phyloP scores from a whole-genome alignment of 352 stramenopile genomes.

The Phytophthora megakarya region DNA sequence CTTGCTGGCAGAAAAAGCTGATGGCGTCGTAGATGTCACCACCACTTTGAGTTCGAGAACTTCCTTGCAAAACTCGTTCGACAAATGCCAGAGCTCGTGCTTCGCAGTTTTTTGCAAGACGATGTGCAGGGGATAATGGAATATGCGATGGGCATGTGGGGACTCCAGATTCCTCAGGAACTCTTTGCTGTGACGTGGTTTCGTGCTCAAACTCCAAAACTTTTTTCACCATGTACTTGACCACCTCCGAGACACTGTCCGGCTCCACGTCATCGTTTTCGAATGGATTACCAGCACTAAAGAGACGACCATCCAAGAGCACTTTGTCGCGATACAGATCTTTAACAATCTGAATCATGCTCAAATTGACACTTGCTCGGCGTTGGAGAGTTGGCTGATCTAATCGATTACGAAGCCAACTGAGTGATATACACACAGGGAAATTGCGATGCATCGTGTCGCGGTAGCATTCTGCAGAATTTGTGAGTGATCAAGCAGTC shows the following conservation, averaged over 20 bases:
- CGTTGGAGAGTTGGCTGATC: conserved; percentile 58
- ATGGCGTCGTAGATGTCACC: conserved; percentile 86
- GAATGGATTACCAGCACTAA: conserved; percentile 34
- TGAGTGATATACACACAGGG: conserved; percentile 59
- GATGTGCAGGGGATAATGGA: conserved; percentile 38
- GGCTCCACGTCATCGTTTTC: conserved; percentile 20
- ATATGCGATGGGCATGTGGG: conserved; percentile 12
- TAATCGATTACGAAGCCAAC: conserved; percentile 65
- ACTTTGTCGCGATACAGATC: conserved; percentile 75
- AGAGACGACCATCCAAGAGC: conserved; percentile 58
- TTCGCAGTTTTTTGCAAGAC: conserved; percentile 49
- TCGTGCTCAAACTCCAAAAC: conserved; percentile 47
- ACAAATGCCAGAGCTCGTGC: conserved; percentile 68
- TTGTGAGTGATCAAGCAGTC: not conserved
- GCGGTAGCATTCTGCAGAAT: conserved; percentile 40
- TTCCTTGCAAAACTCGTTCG: conserved; percentile 70
- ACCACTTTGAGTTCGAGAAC: conserved; percentile 73
- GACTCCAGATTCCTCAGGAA: not conserved
- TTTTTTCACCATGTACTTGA: conserved; percentile 63
- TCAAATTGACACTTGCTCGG: conserved; percentile 62
- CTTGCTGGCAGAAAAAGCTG: conserved; percentile 70
- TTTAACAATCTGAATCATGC: conserved; percentile 81
- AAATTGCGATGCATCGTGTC: conserved; percentile 48
- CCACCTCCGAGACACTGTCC: conserved; percentile 58
- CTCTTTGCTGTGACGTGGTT: conserved; percentile 1